Conservation (phyloP, 306 rosid species). For the Trifolium dubium region DNA sequence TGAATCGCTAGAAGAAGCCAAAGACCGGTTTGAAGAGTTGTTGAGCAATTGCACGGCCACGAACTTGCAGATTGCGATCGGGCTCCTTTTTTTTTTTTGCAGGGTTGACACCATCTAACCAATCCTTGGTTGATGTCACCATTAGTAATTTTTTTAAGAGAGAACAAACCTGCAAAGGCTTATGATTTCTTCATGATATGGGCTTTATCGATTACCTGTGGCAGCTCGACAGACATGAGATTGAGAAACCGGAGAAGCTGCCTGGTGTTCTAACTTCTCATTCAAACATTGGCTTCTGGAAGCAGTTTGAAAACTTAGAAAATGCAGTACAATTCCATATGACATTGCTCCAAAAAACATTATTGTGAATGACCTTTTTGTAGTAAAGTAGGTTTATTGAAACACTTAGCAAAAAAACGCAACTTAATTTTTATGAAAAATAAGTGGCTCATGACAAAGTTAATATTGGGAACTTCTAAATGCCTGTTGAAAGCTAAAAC, state of each 20-base stretch:
- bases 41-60: neutral
- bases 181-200: conserved; percentile 6
- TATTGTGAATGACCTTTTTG: neutral
- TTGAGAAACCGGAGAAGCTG: neutral
- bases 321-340: neutral
- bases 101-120: neutral
- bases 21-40: neutral
- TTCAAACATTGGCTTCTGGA: neutral
- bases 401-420: too few relatives aligned
- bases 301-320: neutral
- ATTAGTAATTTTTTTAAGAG: neutral
- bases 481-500: too few relatives aligned
- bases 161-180: neutral
- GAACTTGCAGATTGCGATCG: neutral
- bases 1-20: neutral
- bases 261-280: neutral
- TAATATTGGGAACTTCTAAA: too few relatives aligned
- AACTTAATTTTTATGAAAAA: too few relatives aligned
- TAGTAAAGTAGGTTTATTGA: too few relatives aligned
- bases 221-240: neutral
- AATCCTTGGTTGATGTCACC: neutral
- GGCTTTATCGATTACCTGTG: neutral
- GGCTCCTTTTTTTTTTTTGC: neutral
- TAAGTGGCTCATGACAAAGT: too few relatives aligned
- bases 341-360: neutral